A percentile compares a stretch with the other conserved stretches of the same genome.
Conservation (phyloP, 768 basidiomycete species). For the Chalciporus pseudorubinellus region DNA sequence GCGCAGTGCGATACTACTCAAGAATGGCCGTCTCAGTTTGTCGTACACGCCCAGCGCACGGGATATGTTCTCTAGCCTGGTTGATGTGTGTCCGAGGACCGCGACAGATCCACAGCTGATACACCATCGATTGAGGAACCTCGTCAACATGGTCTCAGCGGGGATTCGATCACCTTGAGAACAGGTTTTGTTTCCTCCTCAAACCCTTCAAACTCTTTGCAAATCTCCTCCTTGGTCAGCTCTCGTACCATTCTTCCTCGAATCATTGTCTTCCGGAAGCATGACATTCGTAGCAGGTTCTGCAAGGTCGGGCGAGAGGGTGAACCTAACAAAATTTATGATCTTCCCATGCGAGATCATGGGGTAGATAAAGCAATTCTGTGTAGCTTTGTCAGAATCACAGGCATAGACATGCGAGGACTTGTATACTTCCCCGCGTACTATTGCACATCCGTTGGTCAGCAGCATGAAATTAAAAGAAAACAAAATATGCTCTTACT, state of each 20-base stretch:
- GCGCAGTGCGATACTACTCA: conserved; percentile 34
- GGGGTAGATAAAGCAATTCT: conserved; percentile 65
- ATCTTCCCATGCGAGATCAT: conserved; percentile 54
- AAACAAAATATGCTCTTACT: too few relatives aligned
- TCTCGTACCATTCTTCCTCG: conserved; percentile 45
- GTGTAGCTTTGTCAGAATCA: neutral
- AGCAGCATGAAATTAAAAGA: neutral
- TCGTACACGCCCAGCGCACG: conserved; percentile 48
- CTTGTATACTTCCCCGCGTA: conserved; percentile 57
- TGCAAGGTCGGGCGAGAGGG: conserved; percentile 46
- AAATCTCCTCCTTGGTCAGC: conserved; percentile 44
- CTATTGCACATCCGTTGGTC: conserved; percentile 29
- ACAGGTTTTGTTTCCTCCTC: conserved; percentile 60
- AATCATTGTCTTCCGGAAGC: conserved; percentile 16
- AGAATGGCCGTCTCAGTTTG: conserved; percentile 46
- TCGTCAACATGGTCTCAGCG: conserved; percentile 1
- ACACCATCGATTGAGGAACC: conserved; percentile 37
- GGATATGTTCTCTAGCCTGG: conserved; percentile 34
- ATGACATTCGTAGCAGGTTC: conserved; percentile 36
- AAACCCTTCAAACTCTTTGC: conserved; percentile 46
- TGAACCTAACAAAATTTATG: conserved; percentile 65
- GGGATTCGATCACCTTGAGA: conserved; percentile 40
- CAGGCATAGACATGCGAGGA: too few relatives aligned
- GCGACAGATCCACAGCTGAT: too few relatives aligned
- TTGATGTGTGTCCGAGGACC: conserved; percentile 43